These are phyloP conservation scores for Schizothecium vesticola DNA, from an alignment of 495 filamentous ascomycete genomes.

Conservation along the genomic window DNA sequence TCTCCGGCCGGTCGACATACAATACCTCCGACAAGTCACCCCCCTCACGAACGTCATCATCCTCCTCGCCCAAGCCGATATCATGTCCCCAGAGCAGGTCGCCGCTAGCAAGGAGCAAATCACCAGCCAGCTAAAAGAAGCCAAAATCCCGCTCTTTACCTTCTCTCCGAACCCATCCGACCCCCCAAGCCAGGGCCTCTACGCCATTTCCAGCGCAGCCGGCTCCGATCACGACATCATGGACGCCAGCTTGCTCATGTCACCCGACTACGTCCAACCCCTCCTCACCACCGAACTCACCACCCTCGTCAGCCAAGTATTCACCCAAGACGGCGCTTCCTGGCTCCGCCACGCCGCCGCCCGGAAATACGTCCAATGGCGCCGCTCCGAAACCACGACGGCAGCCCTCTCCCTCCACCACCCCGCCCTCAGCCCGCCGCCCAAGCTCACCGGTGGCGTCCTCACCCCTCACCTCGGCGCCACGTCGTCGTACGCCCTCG, in stretches of 20 bases:
- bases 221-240: constrained; percentile 78
- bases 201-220: constrained; percentile 74
- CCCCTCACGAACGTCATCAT: constrained; percentile 84
- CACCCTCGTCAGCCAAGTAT: constrained; percentile 64
- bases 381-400: constrained; percentile 28
- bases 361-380: constrained; percentile 77
- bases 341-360: constrained; percentile 84
- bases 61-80: constrained; percentile 74
- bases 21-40: constrained; percentile 68
- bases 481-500: constrained; percentile 59
- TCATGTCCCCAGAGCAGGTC: constrained; percentile 55
- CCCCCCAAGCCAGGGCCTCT: constrained; percentile 47
- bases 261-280: constrained; percentile 84
- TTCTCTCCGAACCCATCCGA: constrained; percentile 40
- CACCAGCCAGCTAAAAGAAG: constrained; percentile 51
- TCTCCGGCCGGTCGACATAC: constrained; percentile 66
- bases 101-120: constrained; percentile 58
- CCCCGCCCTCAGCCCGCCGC: background rate
- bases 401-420: constrained; percentile 5
- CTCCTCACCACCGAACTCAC: constrained; percentile 71
- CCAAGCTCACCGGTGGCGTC: background rate
- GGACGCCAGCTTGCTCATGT: constrained; percentile 96
- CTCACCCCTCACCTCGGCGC: constrained; percentile 29
- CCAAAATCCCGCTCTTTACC: constrained; percentile 62
- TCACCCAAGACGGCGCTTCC: constrained; percentile 73